Evolutionary conservation across 176 grass and related monocot genomes (phyloP), one percentile per base, ranked within the genome.

Genomic region (Canna indica): DNA sequence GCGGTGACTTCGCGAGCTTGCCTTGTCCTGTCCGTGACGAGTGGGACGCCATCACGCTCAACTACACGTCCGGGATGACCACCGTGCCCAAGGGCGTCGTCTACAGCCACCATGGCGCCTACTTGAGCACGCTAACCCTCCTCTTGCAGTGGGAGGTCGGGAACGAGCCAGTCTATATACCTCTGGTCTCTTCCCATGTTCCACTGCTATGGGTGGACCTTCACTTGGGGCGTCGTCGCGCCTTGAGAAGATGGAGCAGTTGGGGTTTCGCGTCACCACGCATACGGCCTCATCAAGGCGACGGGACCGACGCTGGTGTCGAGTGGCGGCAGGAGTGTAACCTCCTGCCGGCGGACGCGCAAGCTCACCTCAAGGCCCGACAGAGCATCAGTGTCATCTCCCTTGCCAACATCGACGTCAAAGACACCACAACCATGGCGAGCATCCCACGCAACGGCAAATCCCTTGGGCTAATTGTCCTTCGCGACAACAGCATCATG

Each of bases 131-230:
- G 1, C 68, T 78, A 3, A 88, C 80, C 70, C 34, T 88, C 15
- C 77, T 91, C 12, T 35, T 88, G 59, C 80, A 83, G 52, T 85
- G 89, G 89, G 85, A 52, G 30, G 67, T 91, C 10, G 69, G 70
- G 26, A 56, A 30, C 32, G 79, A 85, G 70, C 85, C 89, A 13
- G 85, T 91, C 16, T n/a, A n/a, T n/a, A n/a, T 91, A 91, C 71
- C 76, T 91, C 0, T 91, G 89, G 89, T 82, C 89, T 18, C 89
- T 91, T 10, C 89, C 89, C 67, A 91, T 91, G 89, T 91, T 91
- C 82, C 89, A 92, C 76, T 85, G n/a, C n/a, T n/a, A n/a, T n/a
- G n/a, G n/a, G n/a, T n/a, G n/a, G n/a, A n/a, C n/a, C n/a, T n/a
- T n/a, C n/a, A n/a, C n/a, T n/a, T n/a, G n/a, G n/a, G n/a, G n/a